phyloP scores from a whole-genome alignment of 495 filamentous ascomycete species.

The Xylona heveae region DNA sequence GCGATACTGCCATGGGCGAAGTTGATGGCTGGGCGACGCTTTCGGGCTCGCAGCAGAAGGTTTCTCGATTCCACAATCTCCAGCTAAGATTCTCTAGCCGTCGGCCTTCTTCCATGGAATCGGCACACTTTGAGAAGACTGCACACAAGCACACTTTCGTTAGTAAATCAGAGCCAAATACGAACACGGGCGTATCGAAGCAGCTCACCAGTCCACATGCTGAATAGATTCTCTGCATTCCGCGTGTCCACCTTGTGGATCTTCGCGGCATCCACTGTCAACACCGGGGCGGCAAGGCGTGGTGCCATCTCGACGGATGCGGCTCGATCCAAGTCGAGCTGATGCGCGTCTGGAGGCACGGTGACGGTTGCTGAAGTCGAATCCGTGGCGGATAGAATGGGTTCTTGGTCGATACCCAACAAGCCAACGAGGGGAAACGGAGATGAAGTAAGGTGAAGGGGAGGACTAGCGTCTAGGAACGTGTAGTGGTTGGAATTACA shows the following conservation, averaged over 20 bases:
- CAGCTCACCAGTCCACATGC: conserved; percentile 90
- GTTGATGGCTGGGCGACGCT: conserved; percentile 4
- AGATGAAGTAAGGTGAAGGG: no score
- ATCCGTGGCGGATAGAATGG: no score
- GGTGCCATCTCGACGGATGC: conserved; percentile 34
- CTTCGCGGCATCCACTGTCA: conserved; percentile 66
- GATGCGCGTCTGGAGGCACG: no score
- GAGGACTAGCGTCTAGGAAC: no score
- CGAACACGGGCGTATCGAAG: conserved; percentile 1
- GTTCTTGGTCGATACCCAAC: no score
- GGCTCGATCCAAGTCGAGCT: no score
- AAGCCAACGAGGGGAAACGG: no score
- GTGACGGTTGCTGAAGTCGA: no score
- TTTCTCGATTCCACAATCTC: conserved; percentile 90
- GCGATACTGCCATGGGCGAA: not conserved
- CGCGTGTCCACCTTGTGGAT: conserved; percentile 87
- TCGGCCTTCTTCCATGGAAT: conserved; percentile 82
- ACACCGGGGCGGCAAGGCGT: conserved; percentile 44
- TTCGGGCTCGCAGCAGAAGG: conserved; percentile 72
- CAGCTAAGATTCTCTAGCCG: conserved; percentile 89
- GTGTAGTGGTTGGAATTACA: no score
- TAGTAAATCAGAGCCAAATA: conserved; percentile 13
- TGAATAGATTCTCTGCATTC: conserved; percentile 82
- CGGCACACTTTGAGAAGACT: conserved; percentile 93
- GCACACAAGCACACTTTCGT: conserved; percentile 5